A percentile compares a stretch with the other conserved stretches of the same genome.
These are phyloP conservation scores for Mycena chlorophos DNA, from an alignment of 768 basidiomycete species.

Conservation along the genomic window DNA sequence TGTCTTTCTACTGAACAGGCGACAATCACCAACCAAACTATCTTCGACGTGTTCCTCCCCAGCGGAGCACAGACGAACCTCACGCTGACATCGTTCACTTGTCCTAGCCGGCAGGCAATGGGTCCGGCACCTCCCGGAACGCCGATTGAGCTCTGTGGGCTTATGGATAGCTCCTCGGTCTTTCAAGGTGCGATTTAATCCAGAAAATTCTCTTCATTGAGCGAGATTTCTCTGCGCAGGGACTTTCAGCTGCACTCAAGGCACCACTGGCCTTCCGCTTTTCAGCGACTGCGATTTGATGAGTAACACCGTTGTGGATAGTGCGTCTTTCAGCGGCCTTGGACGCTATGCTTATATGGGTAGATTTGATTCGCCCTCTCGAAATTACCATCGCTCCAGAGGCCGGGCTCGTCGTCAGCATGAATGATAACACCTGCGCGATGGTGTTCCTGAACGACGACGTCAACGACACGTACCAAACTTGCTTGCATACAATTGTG, in stretches of 20 bases:
- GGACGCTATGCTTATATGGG: background rate
- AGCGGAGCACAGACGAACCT: too few species aligned
- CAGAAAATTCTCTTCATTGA: background rate
- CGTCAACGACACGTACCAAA: background rate
- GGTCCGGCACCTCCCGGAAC: too few species aligned
- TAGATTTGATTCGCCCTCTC: background rate
- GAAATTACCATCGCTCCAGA: background rate
- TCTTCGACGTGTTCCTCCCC: too few species aligned
- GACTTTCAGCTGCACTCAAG: background rate
- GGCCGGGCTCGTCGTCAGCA: background rate
- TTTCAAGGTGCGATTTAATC: background rate
- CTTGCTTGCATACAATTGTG: background rate
- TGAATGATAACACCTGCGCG: background rate
- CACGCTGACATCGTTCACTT: background rate
- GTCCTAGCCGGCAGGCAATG: background rate
- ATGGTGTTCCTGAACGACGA: background rate
- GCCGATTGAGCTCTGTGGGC: background rate
- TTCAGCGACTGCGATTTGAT: background rate
- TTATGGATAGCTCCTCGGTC: background rate
- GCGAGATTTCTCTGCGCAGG: background rate
- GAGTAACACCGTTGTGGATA: background rate
- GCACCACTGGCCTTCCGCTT: background rate
- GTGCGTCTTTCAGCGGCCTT: background rate
- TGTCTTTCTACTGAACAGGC: too few species aligned
- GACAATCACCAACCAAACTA: too few species aligned